phyloP scores from a whole-genome alignment of 2,329 filamentous ascomycete species.

The Arthrobotrys pseudoclavata region DNA sequence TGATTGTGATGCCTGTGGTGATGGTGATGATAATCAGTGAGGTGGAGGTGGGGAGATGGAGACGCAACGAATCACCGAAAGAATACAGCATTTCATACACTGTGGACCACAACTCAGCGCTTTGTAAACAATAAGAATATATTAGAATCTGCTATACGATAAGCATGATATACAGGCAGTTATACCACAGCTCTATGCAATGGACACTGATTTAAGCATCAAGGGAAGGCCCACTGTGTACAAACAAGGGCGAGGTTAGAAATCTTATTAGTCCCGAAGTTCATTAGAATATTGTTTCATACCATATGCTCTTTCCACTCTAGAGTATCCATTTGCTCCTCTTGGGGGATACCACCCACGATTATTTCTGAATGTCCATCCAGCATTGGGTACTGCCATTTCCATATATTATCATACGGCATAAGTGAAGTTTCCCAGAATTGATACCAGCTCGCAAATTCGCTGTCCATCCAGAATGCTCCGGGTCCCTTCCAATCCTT shows the following conservation, averaged over 20 bases:
- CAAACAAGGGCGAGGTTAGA: too few species aligned
- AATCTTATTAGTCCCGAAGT: too few species aligned
- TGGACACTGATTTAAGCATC: background rate
- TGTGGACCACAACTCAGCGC: background rate
- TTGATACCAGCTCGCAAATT: slow-evolving; percentile 49
- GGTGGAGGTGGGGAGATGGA: background rate
- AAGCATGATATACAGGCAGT: background rate
- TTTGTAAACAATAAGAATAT: background rate
- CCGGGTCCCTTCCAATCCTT: slow-evolving; percentile 18
- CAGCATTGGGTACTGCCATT: slow-evolving; percentile 50
- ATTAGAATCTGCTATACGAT: background rate
- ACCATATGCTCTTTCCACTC: background rate
- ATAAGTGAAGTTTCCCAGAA: slow-evolving; percentile 50
- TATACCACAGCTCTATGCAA: background rate
- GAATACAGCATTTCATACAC: background rate
- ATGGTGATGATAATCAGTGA: background rate
- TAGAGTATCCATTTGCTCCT: background rate
- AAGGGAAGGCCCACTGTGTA: background rate
- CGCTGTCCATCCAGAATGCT: slow-evolving; percentile 26
- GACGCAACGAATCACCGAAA: background rate
- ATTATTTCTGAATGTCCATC: slow-evolving; percentile 3
- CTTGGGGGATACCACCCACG: background rate
- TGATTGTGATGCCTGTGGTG: background rate
- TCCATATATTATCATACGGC: slow-evolving; percentile 55
- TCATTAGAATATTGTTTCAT: too few species aligned